Evolutionary conservation across 371 early-diverging fungal genomes (phyloP), one percentile per base, ranked within the genome.

Genomic region (Zopfochytrium polystomum): DNA sequence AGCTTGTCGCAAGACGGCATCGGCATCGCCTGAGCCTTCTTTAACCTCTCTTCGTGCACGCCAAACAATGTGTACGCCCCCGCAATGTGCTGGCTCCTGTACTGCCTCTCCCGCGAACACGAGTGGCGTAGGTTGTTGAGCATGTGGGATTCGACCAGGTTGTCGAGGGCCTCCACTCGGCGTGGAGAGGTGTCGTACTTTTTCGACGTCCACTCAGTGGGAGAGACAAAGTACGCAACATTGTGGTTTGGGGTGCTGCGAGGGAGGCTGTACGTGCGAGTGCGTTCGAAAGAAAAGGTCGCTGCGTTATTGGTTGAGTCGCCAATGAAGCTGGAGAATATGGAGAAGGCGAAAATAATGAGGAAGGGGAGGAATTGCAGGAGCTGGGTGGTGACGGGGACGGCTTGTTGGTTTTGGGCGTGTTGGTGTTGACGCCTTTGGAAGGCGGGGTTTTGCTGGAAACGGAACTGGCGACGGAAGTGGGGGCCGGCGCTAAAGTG

Each of bases 281-380:
- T 47, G 22, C 18, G 35, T 32, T 56, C 55, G 58, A 52, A 67
- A 4, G 57, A 50, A 43, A 49, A 62, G 31, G 56, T 35, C 4
- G 18, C 57, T 22, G 52, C 55, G 58, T 42, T 63, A 33, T 56
- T 62, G 23, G 71, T 30, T 1, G 72, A 29, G 1, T 30, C 45
- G 13, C 18, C n/a, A 33, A 27, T 42, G 4, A 66, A 38, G 11
- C 34, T 55, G 2, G 73, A 66, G 34, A 84, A 58, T 30, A 85
- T 52, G 15, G 77, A 73, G 11, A 82, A 76, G 6, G 80, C 67
- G 20, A 85, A 59, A 15, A 87, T 66, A 6, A 83, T 51, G 11
- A 87, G 46, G 33, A 88, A 50, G 3, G 85, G 88, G 29, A 86
- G 62, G 9, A 85, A 49, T 50, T 73, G 71, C 27, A 71, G 62